These are phyloP conservation scores for Candida vaughaniae DNA, from an alignment of 805 yeast species.

Conservation along the genomic window DNA sequence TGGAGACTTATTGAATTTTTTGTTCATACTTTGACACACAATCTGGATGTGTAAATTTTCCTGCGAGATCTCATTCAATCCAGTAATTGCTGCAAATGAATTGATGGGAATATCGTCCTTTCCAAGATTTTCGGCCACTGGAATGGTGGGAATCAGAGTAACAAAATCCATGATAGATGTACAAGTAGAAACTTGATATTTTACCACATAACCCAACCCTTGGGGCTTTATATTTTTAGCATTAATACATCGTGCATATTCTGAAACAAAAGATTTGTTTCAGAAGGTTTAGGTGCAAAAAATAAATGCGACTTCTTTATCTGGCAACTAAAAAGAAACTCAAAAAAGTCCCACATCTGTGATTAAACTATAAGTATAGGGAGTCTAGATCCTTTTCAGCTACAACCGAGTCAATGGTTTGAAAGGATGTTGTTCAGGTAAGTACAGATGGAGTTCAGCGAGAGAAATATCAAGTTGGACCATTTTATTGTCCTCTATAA, in stretches of 20 bases:
- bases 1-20: conserved; percentile 50
- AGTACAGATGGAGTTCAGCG: conserved; percentile 44
- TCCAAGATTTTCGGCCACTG: no score
- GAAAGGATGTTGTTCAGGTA: conserved; percentile 17
- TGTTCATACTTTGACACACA: conserved; percentile 36
- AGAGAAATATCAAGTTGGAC: conserved; percentile 52
- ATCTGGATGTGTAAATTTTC: conserved; percentile 3
- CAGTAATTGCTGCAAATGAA: no score
- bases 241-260: conserved; percentile 7
- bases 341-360: no score
- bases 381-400: no score
- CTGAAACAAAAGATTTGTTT: conserved; percentile 3
- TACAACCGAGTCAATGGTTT: conserved; percentile 8
- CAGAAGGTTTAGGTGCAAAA: conserved; percentile 1
- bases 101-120: no score
- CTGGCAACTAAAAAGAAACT: no score
- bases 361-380: no score
- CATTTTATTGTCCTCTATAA: conserved; percentile 46
- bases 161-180: no score
- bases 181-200: no score
- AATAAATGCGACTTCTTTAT: not conserved
- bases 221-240: no score
- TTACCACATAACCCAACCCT: not conserved
- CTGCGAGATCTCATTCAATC: no score
- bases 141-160: no score